These are phyloP conservation scores for Nannizzia gypsea DNA, from an alignment of 2,329 filamentous ascomycete species.

Conservation along the genomic window DNA sequence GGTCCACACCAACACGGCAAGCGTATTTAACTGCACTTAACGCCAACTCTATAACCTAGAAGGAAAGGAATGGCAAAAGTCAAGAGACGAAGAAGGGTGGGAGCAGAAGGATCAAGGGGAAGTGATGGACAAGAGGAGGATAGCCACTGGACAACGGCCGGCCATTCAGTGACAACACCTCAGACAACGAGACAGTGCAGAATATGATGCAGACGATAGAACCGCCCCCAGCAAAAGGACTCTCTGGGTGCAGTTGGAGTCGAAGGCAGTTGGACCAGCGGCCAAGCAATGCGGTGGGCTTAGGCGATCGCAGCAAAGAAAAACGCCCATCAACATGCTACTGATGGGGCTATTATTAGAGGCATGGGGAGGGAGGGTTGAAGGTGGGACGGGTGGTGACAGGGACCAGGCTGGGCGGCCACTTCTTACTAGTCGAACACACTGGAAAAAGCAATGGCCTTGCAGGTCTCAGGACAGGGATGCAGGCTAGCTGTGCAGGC, in stretches of 20 bases:
- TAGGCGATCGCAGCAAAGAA: neutral
- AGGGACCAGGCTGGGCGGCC: conserved; percentile 10
- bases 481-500: neutral
- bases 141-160: neutral
- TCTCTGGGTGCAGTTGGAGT: neutral
- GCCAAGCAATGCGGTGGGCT: conserved; percentile 3
- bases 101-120: neutral
- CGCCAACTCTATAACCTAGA: conserved; percentile 2
- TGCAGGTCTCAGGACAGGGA: conserved; percentile 6
- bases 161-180: neutral
- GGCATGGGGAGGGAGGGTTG: conserved; percentile 4
- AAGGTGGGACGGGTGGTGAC: conserved; percentile 12
- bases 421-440: conserved; percentile 3
- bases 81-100: neutral
- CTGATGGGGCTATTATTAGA: conserved; percentile 6
- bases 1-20: conserved; percentile 4
- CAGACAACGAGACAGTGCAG: neutral
- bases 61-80: neutral
- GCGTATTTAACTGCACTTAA: neutral
- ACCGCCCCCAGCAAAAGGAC: neutral
- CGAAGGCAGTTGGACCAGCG: conserved; percentile 1
- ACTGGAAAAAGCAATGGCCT: neutral
- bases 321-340: conserved; percentile 1
- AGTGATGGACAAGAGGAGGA: neutral
- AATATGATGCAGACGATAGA: neutral